Evolutionary conservation across 192 early-diverging fungal genomes (phyloP).

Genomic region (Umbelopsis vinacea): DNA sequence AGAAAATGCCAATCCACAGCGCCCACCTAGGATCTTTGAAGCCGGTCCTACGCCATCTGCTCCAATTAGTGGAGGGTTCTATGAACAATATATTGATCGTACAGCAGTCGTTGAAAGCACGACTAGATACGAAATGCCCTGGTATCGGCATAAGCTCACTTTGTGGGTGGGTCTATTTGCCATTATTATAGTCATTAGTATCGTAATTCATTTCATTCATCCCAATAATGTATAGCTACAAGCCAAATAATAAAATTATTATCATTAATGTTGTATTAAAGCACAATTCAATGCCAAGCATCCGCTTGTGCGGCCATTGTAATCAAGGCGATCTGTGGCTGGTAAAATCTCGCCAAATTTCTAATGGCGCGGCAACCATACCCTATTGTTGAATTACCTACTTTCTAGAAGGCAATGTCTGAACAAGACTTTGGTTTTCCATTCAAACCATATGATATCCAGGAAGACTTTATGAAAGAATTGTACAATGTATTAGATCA

Average conservation of each 20-base stretch:
- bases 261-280: neutral
- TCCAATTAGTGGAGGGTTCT: constrained; percentile 12
- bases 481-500: constrained; percentile 74
- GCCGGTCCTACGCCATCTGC: neutral
- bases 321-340: neutral
- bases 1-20: neutral
- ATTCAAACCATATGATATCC: constrained; percentile 74
- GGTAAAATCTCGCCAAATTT: neutral
- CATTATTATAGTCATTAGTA: neutral
- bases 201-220: neutral
- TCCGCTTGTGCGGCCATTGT: neutral
- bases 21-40: constrained; percentile 8
- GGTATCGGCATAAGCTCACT: neutral
- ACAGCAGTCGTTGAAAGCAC: neutral
- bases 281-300: neutral
- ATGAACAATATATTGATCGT: constrained; percentile 5
- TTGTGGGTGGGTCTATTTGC: neutral
- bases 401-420: neutral
- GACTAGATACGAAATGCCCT: neutral
- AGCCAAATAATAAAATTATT: neutral
- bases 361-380: neutral
- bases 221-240: neutral
- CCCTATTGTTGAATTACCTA: neutral
- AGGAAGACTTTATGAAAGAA: constrained; percentile 75
- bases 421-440: constrained; percentile 57